These are phyloP conservation scores for Pharnaceum exiguum DNA, from an alignment of 148 eudicot species.

Conservation along the genomic window DNA sequence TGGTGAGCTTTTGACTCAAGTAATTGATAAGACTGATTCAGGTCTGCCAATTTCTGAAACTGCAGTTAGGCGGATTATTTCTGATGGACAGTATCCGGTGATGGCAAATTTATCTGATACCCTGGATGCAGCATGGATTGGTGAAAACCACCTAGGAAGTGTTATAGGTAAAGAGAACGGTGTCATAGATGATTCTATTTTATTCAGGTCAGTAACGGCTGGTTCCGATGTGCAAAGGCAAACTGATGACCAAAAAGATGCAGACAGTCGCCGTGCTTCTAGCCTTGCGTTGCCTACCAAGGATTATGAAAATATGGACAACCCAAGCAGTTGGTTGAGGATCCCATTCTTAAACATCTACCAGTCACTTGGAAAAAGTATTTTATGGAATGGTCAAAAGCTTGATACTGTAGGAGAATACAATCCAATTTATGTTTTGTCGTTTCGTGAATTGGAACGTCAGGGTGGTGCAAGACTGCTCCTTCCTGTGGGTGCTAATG, in stretches of 20 bases:
- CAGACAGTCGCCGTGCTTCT: constrained; percentile 25
- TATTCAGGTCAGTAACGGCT: constrained; percentile 21
- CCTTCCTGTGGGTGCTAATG: constrained; percentile 60
- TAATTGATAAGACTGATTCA: constrained; percentile 18
- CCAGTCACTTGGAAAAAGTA: constrained; percentile 47
- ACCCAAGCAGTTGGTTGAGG: constrained; percentile 57
- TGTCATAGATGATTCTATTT: constrained; percentile 22
- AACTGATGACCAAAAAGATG: constrained; percentile 29
- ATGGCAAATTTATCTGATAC: constrained; percentile 57
- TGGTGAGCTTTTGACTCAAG: constrained; percentile 21
- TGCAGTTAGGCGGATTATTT: constrained; percentile 36
- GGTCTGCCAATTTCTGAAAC: constrained; percentile 27
- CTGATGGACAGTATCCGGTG: constrained; percentile 52
- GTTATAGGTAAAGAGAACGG: constrained; percentile 25
- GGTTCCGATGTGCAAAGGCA: constrained; percentile 34
- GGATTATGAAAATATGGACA: constrained; percentile 40
- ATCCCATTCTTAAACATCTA: constrained; percentile 62
- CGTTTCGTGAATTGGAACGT: constrained; percentile 61
- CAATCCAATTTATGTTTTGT: constrained; percentile 63
- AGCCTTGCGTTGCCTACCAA: constrained; percentile 30
- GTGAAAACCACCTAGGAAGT: constrained; percentile 42
- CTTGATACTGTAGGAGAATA: constrained; percentile 55
- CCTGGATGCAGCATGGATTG: constrained; percentile 85
- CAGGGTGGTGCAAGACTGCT: constrained; percentile 68
- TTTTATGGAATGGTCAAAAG: constrained; percentile 48